Base-by-base conservation (phyloP, 441 rosid genomes). In the Heliophila coronopifolia region DNA sequence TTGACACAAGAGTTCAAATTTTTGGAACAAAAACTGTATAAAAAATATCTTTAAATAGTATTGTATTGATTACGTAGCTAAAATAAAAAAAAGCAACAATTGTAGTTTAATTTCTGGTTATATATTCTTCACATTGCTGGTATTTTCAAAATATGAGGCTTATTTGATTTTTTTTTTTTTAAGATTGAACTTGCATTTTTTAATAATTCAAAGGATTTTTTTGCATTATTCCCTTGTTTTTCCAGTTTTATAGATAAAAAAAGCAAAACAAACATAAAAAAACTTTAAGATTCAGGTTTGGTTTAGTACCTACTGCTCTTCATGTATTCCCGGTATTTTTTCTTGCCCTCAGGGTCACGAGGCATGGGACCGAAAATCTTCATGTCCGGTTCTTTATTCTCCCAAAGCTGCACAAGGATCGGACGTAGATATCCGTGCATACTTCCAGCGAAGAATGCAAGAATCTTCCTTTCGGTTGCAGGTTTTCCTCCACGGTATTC, bases 371-470 rank as follows among this genome's bases (percentile, higher is more conserved):
- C 90, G 1, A 79, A 48, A 66, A 90, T 78, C 71, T 77, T 90
- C 94, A 90, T 84, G 75, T 84, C 90, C 3, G 77, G 54, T 53
- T 72, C 73, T 69, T 77, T 86, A 48, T 76, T 76, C 66, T 75
- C 92, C 98, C 98, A 90, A 56, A 58, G 61, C 35, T 65, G 72
- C 10, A 74, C 71, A 20, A 84, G 67, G 36, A 76, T 65, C 0
- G 90, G 86, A 22, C 87, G 80, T 18, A 90, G 77, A 73, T 84
- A 82, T 19, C 98, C 92, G 0, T 90, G 94, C 83, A 78, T 80
- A 38, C 86, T 73, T 38, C 98, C 96, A 2, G 96, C 98, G 59
- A 86, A 86, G 70, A 90, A 90, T 49, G 96, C 92, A 32, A 90
- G 85, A 26, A 70, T 59, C 46, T 62, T 58, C 40, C 98, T 75